Evolutionary conservation across 192 early-diverging fungal species (phyloP).

Genomic region (Backusella mclennaniae): DNA sequence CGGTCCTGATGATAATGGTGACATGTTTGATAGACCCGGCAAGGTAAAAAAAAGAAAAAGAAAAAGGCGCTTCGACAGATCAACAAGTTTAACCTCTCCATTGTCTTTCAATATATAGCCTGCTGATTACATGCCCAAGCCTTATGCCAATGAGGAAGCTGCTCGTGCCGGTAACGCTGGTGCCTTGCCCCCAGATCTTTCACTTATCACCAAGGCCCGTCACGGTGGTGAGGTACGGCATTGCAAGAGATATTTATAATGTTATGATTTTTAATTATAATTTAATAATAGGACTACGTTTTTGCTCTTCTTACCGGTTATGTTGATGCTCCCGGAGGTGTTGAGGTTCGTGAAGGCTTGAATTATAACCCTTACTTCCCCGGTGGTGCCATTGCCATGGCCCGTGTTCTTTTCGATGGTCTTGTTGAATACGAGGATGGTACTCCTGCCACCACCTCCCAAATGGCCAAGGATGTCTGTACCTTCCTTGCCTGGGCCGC

Average conservation of each 20-base stretch:
- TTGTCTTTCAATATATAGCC: slow-evolving; percentile 37
- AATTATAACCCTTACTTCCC: slow-evolving; percentile 99
- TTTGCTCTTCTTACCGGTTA: slow-evolving; percentile 95
- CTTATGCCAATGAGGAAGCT: slow-evolving; percentile 97
- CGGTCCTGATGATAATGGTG: slow-evolving; percentile 89
- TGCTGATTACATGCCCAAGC: slow-evolving; percentile 84
- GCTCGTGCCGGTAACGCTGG: slow-evolving; percentile 95
- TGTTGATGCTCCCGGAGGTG: slow-evolving; percentile 90
- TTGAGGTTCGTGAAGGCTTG: slow-evolving; percentile 90
- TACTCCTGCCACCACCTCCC: slow-evolving; percentile 91
- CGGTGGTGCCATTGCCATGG: slow-evolving; percentile 97
- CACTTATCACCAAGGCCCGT: slow-evolving; percentile 91
- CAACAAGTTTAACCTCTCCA: no score
- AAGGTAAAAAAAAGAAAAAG: slow-evolving; percentile 47
- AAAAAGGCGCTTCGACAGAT: background rate
- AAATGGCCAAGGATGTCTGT: slow-evolving; percentile 97
- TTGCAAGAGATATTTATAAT: background rate
- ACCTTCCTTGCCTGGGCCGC: slow-evolving; percentile 95
- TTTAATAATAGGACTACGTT: slow-evolving; percentile 79
- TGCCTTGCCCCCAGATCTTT: slow-evolving; percentile 93
- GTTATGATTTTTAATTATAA: no score
- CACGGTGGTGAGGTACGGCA: slow-evolving; percentile 80
- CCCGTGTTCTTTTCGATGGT: slow-evolving; percentile 90
- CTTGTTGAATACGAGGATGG: slow-evolving; percentile 96
- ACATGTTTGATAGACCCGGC: slow-evolving; percentile 91